Evolutionary conservation across 78 protist species (phyloP).

Genomic region (Dictyostelium purpureum): DNA sequence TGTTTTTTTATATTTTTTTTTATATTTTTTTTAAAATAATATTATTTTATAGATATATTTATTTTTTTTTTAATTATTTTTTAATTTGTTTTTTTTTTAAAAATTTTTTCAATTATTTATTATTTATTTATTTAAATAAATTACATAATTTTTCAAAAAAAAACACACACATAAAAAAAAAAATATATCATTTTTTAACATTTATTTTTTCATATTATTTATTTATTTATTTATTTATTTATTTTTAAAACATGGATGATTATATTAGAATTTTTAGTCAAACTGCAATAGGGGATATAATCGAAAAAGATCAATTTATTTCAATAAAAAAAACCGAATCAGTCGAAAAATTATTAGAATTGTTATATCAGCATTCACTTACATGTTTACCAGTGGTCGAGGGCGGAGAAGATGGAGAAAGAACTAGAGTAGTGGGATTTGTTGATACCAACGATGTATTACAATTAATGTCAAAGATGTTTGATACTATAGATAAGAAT

Average conservation of each 20-base stretch:
- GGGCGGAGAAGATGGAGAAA: not conserved
- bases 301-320: constrained; percentile 6
- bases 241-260: not conserved
- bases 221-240: no score
- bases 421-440: constrained; percentile 53
- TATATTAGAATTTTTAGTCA: constrained; percentile 25
- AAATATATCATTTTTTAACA: no score
- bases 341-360: constrained; percentile 10
- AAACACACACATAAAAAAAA: not conserved
- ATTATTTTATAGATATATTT: no score
- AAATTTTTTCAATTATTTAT: no score
- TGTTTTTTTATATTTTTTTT: no score
- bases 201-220: no score
- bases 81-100: no score
- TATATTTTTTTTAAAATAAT: no score
- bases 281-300: constrained; percentile 48
- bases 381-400: constrained; percentile 26
- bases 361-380: not conserved
- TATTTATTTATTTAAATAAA: not conserved
- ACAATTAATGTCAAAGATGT: not conserved
- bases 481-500: not conserved
- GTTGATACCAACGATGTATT: constrained; percentile 61
- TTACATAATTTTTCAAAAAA: not conserved
- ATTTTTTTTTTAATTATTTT: no score
- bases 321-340: not conserved